Base-by-base conservation (phyloP, 495 filamentous ascomycete species). In the Annulohypoxylon bovei region DNA sequence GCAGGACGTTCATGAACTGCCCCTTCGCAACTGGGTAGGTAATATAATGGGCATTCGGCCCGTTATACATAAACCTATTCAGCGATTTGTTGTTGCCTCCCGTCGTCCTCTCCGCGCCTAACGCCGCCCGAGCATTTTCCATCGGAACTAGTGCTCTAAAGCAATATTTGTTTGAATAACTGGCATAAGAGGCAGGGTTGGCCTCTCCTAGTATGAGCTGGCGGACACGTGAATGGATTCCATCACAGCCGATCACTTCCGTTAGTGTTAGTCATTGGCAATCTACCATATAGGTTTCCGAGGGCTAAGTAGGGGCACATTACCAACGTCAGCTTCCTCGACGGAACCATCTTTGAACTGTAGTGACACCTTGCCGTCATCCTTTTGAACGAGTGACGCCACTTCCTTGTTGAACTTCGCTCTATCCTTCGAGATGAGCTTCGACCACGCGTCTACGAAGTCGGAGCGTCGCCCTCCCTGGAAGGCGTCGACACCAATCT, bases 211-310 rank as follows among this genome's bases (percentile, higher is more conserved):
- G 42, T 20, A 82, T 33, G 50, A 80, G 58, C 42, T 76, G 66
- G 5, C 83, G 79, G 27, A 82, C 68, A 14, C 77, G 73, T 0
- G 82, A 84, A 23, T 68, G 75, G 35, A 85, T 81, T 28, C 83
- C 83, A 57, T 85, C 83, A 69, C 81, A 83, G 6, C 81, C 83
- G 22, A 85, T 74, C 5, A 83, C 80, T 72, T 67, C 3, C 20
- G 0, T 53, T 23, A 22, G 6, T 32, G 68, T 76, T 55, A 76
- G 71, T 25, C 22, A 27, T 8, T 1, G 7, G 20, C 11, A 16
- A 32, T 32, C 1, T 12, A 20, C 18, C 0, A n/a, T 25, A 11
- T 30, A 18, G 20, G 16, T n/a, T 16, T 60, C 25, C 25, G 4
- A 23, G 6, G 4, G 32, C 14, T 32, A 1, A 1, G 11, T 49